Evolutionary conservation across 768 basidiomycete genomes (phyloP), one percentile per base, ranked within the genome.

Genomic region (Neoboletus brunneissimus): DNA sequence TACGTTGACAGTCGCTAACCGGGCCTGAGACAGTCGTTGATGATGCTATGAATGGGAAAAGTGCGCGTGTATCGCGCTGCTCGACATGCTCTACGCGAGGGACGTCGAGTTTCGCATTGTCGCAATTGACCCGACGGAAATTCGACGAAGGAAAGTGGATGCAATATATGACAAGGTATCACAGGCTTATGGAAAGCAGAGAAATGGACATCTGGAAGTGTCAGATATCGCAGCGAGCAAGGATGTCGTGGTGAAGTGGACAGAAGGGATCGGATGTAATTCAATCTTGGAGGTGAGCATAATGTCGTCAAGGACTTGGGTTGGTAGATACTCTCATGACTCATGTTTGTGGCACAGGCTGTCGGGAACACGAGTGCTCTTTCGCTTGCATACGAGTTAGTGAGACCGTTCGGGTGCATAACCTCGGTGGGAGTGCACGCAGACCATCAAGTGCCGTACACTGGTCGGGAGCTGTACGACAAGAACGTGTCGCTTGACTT

Each of bases 401-500:
- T 90, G 52, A 80, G 85, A 27, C 81, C 89, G 1, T 91, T 89
- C 64, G 91, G 91, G 10, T 82, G 82, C 31, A 85, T 91, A 59
- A 78, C 79, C 32, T 89, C 88, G 8, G 88, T 91, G 4, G 88
- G 89, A 9, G 87, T 88, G 11, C 88, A 90, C 55, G 80, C 83
- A 53, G 76, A 71, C 48, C 73, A 73, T 1, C 76, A 69, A 22
- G 60, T 88, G 38, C 86, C 86, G 2, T 82, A 85, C 61, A 82
- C 78, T 12, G 79, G 81, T 22, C 64, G 66, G 7, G 75, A 85
- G 42, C 65, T 86, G 54, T 92, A 91, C 70, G 76, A 85, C 76
- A 89, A 89, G 72, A 92, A 91, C 68, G 79, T 90, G 8, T 88
- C 86, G 1, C 75, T 90, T 25, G 86, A 89, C 63, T 92, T 91